Evolutionary conservation across 1,284 basidiomycete species (phyloP).

Genomic region (Cutaneotrichosporon sp.): DNA sequence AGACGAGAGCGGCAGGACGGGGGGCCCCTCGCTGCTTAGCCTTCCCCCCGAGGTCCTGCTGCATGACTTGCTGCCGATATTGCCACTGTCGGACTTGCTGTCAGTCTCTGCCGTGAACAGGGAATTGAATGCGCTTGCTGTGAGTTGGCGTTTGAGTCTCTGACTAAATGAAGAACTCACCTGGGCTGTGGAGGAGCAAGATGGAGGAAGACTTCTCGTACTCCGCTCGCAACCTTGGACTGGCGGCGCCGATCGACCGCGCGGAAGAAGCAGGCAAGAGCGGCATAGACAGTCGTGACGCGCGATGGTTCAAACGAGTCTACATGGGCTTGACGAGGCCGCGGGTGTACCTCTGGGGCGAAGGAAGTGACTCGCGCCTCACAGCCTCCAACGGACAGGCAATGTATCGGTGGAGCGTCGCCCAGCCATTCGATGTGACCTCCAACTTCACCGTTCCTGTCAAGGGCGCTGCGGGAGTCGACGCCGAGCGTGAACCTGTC

Average conservation of each 20-base stretch:
- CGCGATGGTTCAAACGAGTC: slow-evolving; percentile 66
- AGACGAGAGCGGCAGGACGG: background rate
- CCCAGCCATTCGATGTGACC: background rate
- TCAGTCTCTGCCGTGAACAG: slow-evolving; percentile 48
- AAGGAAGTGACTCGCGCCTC: slow-evolving; percentile 39
- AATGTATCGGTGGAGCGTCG: background rate
- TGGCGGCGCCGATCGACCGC: slow-evolving; percentile 6
- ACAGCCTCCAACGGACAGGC: background rate
- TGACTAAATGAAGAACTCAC: slow-evolving; percentile 55
- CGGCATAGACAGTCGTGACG: background rate
- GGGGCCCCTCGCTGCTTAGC: slow-evolving; percentile 3
- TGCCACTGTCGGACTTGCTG: slow-evolving; percentile 59
- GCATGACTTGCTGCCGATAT: slow-evolving; percentile 62
- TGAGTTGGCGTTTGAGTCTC: slow-evolving; percentile 52
- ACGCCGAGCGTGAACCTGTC: background rate
- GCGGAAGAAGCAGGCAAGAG: background rate
- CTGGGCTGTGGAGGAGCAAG: slow-evolving; percentile 70
- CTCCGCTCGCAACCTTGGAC: slow-evolving; percentile 47
- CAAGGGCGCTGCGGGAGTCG: background rate
- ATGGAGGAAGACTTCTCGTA: slow-evolving; percentile 73
- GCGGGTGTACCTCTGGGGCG: slow-evolving; percentile 76
- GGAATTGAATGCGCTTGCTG: slow-evolving; percentile 25
- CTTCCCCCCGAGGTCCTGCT: slow-evolving; percentile 59
- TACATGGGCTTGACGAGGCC: slow-evolving; percentile 62
- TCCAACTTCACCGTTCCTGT: background rate